Evolutionary conservation across 2,329 filamentous ascomycete species (phyloP), one percentile per base, ranked within the genome.

Genomic region (Fusarium tuaranense): DNA sequence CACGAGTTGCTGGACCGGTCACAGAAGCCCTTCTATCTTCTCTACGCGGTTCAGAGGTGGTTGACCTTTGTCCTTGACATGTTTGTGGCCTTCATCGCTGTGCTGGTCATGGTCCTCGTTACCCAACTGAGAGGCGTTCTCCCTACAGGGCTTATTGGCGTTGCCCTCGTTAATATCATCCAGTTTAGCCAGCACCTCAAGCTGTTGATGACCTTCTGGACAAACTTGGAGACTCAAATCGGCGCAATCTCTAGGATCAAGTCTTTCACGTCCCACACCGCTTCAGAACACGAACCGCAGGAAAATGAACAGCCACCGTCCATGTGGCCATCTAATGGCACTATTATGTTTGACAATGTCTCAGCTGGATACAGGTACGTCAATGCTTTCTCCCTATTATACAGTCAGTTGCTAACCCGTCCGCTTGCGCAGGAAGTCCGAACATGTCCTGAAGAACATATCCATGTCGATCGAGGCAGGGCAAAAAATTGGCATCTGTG

Each of bases 271-370:
- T 25, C 68, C 1, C 10, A 72, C 0, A 76, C 74, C 2, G 41
- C n/a, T 0, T 70, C 64, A 0, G 77, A 79, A 16, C 65, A 74
- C 7, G 68, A 73, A 20, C 64, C 66, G 2, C 66, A 69, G 30
- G 73, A 76, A 22, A 70, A 46, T 4, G 60, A 74, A 7, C 63
- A 76, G 3, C 67, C 73, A 34, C 92, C 94, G 9, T 92, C 94
- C 65, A 92, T 92, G 79, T 98, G 95, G 95, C 95, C 95, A 14
- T 90, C 93, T 20, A 88, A 94, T 76, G 95, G 95, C 61, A 92
- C 91, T 65, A 91, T 98, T 20, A 88, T 92, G 51, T 97, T 98
- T 84, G 91, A 94, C 78, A 93, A 87, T 22, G 68, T 76, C 5
- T 71, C 68, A 7, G 73, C 70, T 0, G 70, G 73, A 25, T 75